Evolutionary conservation across 805 yeast genomes (phyloP).

Genomic region (Yarrowia bubula): DNA sequence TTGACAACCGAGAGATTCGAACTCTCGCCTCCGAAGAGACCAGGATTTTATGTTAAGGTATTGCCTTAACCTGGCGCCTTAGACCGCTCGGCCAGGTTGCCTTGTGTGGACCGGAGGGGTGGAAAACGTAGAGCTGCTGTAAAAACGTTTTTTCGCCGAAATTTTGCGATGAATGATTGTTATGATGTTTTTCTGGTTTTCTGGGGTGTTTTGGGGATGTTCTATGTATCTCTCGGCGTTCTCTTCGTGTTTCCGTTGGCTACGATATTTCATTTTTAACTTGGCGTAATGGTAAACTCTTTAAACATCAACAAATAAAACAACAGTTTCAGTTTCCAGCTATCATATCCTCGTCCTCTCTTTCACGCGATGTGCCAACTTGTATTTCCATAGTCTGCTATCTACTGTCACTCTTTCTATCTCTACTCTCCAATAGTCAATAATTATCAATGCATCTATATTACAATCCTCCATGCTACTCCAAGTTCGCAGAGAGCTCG

Average conservation of each 20-base stretch:
- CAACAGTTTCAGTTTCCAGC: too few relatives aligned
- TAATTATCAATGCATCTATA: slow-evolving; percentile 10
- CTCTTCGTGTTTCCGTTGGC: too few relatives aligned
- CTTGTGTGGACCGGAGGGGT: background rate
- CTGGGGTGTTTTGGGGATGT: too few relatives aligned
- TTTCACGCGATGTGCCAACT: too few relatives aligned
- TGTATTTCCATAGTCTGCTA: too few relatives aligned
- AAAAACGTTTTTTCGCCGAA: background rate
- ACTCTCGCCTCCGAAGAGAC: slow-evolving; percentile 23
- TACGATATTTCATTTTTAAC: too few relatives aligned
- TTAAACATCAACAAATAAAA: too few relatives aligned
- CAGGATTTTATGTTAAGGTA: slow-evolving; percentile 3
- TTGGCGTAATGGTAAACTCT: too few relatives aligned
- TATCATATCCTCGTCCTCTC: too few relatives aligned
- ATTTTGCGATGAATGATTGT: background rate
- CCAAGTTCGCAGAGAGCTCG: slow-evolving; percentile 42
- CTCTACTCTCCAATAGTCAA: background rate
- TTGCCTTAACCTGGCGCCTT: slow-evolving; percentile 27
- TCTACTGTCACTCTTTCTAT: too few relatives aligned
- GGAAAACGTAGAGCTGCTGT: background rate
- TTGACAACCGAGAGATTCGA: slow-evolving; percentile 20
- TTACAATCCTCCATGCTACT: slow-evolving; percentile 27
- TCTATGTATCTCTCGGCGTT: too few relatives aligned
- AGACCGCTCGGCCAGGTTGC: slow-evolving; percentile 28
- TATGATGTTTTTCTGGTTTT: too few relatives aligned